Percentiles rank a stretch among this genome's conserved stretches.
These are phyloP conservation scores for Cyberlindnera subsufficiens DNA, from an alignment of 805 yeast genomes.

Conservation along the genomic window DNA sequence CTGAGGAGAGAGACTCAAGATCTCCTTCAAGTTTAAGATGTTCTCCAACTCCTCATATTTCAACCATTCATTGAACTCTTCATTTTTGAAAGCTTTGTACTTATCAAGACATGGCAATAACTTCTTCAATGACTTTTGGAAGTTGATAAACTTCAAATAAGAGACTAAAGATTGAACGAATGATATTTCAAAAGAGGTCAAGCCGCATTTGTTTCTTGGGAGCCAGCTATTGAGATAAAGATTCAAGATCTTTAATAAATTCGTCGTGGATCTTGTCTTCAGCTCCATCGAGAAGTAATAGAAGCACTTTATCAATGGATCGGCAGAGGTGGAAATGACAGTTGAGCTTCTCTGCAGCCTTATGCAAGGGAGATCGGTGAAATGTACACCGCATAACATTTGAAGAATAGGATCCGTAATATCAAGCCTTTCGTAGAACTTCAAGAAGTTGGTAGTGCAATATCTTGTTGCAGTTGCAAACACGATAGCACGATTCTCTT, in stretches of 20 bases:
- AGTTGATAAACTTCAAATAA: slow-evolving; percentile 18
- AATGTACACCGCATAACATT: slow-evolving; percentile 20
- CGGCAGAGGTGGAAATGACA: slow-evolving; percentile 14
- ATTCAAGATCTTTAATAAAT: slow-evolving; percentile 26
- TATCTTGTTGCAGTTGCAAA: slow-evolving; percentile 14
- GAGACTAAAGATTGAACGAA: slow-evolving; percentile 13
- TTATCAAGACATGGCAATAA: slow-evolving; percentile 10
- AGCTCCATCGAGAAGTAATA: slow-evolving; percentile 30
- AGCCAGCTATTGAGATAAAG: slow-evolving; percentile 29
- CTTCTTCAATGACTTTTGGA: slow-evolving; percentile 8
- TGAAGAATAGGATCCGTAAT: slow-evolving; percentile 16
- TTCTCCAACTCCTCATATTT: slow-evolving; percentile 8
- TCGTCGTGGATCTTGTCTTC: slow-evolving; percentile 24
- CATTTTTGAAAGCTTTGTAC: slow-evolving; percentile 3
- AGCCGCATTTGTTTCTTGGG: slow-evolving; percentile 8
- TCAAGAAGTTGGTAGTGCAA: slow-evolving; percentile 4
- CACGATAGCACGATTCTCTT: slow-evolving; percentile 13
- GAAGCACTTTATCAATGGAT: slow-evolving; percentile 26
- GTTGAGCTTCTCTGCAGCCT: slow-evolving; percentile 4
- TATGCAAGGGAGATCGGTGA: slow-evolving; percentile 12
- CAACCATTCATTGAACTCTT: slow-evolving; percentile 14
- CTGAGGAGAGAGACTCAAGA: slow-evolving; percentile 1
- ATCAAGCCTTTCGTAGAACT: slow-evolving; percentile 5
- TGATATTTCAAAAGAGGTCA: slow-evolving; percentile 13
- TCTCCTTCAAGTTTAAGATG: slow-evolving; percentile 7